Percentiles rank a stretch among this genome's conserved stretches.
Evolutionary conservation across 2,329 filamentous ascomycete genomes (phyloP).

Genomic region (Arthroderma sp.): DNA sequence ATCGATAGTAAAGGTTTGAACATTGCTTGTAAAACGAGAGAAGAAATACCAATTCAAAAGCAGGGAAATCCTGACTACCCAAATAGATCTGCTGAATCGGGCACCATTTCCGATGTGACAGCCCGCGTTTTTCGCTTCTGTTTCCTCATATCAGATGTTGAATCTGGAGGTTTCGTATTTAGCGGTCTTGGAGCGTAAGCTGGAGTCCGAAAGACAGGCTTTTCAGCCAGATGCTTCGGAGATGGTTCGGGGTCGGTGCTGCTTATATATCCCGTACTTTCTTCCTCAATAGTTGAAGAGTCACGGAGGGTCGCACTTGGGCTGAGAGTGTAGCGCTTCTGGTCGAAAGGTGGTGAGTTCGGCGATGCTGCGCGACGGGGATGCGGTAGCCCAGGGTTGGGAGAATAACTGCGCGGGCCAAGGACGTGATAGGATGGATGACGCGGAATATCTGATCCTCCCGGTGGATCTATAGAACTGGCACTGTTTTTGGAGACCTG

Average conservation of each 20-base stretch:
- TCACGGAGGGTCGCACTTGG: neutral
- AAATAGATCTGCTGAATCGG: constrained; percentile 8
- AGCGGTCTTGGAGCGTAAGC: neutral
- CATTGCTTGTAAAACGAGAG: neutral
- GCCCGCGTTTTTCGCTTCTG: constrained; percentile 3
- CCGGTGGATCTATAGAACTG: constrained; percentile 5
- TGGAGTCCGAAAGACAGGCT: neutral
- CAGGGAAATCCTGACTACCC: constrained; percentile 1
- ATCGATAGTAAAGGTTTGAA: too few species aligned
- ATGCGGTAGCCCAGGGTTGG: neutral
- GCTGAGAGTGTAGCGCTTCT: neutral
- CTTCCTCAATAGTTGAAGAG: constrained; percentile 1
- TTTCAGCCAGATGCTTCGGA: neutral
- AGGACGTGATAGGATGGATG: constrained; percentile 9
- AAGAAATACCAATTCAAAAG: neutral
- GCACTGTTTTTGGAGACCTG: neutral
- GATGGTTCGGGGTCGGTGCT: neutral
- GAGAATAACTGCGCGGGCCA: constrained; percentile 1
- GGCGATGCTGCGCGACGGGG: neutral
- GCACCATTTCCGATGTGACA: constrained; percentile 9
- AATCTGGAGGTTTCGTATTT: neutral
- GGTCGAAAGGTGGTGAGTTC: neutral
- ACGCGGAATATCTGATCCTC: constrained; percentile 7
- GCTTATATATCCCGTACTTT: neutral
- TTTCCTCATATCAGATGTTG: constrained; percentile 1